These are phyloP conservation scores for Aspergillus kassunensis DNA, from an alignment of 495 filamentous ascomycete genomes.

Conservation along the genomic window DNA sequence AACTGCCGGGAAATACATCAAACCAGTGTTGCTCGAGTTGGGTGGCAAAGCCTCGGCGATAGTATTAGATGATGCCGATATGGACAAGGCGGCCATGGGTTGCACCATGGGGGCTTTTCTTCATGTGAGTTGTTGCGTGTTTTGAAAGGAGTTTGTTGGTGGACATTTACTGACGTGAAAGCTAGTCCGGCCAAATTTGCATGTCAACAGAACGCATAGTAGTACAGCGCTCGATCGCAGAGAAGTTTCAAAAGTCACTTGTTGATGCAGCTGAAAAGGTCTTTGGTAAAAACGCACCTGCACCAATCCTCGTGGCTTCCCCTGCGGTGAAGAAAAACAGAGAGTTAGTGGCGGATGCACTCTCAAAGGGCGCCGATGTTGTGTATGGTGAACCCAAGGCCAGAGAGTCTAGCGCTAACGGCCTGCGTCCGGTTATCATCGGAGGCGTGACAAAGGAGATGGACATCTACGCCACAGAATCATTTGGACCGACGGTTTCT, in stretches of 20 bases:
- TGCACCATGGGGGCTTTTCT: slow-evolving; percentile 52
- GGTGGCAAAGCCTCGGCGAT: slow-evolving; percentile 60
- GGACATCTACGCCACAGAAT: slow-evolving; percentile 78
- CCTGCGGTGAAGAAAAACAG: slow-evolving; percentile 64
- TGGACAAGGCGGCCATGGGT: slow-evolving; percentile 50
- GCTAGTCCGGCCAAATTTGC: slow-evolving; percentile 75
- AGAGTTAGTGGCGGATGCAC: slow-evolving; percentile 60
- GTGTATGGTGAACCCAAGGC: slow-evolving; percentile 54
- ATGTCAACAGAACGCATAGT: slow-evolving; percentile 90
- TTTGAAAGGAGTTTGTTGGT: background rate
- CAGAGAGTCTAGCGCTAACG: slow-evolving; percentile 43
- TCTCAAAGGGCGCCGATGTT: slow-evolving; percentile 64
- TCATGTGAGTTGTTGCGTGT: slow-evolving; percentile 34
- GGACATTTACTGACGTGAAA: slow-evolving; percentile 1
- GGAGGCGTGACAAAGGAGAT: slow-evolving; percentile 69
- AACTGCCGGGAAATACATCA: slow-evolving; percentile 51
- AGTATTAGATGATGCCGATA: slow-evolving; percentile 55
- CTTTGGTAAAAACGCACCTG: slow-evolving; percentile 46
- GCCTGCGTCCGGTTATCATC: slow-evolving; percentile 70
- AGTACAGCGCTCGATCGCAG: slow-evolving; percentile 65
- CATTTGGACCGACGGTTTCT: slow-evolving; percentile 77
- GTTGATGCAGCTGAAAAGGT: slow-evolving; percentile 36
- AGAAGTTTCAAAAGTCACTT: slow-evolving; percentile 61
- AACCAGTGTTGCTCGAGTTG: slow-evolving; percentile 59
- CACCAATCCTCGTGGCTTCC: slow-evolving; percentile 58